phyloP scores from a whole-genome alignment of 352 stramenopile genomes.

The Phytophthora constricta region DNA sequence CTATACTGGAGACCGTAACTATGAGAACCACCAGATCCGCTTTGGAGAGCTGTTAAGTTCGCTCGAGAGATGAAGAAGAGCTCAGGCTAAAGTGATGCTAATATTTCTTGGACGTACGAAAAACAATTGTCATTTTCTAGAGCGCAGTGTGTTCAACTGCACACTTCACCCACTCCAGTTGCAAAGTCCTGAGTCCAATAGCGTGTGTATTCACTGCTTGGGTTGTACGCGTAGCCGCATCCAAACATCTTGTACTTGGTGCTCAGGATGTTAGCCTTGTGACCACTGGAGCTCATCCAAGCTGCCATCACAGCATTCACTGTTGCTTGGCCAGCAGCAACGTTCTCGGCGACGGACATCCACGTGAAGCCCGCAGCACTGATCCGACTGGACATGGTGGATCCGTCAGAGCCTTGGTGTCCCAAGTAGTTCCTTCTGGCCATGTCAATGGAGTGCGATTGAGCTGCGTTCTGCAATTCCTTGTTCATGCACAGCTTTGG shows the following conservation, averaged over 20 bases:
- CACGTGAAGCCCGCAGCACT: constrained; percentile 44
- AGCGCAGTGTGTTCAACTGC: constrained; percentile 16
- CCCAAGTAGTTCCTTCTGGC: constrained; percentile 49
- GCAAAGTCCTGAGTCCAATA: constrained; percentile 70
- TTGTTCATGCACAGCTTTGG: constrained; percentile 51
- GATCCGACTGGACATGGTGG: constrained; percentile 47
- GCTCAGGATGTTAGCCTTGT: constrained; percentile 55
- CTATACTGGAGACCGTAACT: too few species aligned
- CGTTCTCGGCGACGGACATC: constrained; percentile 53
- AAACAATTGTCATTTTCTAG: too few species aligned
- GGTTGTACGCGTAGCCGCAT: constrained; percentile 38
- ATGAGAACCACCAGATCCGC: too few species aligned
- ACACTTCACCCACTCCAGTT: constrained; percentile 26
- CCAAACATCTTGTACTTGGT: constrained; percentile 37
- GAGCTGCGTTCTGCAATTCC: constrained; percentile 37
- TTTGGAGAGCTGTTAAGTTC: too few species aligned
- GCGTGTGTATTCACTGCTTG: constrained; percentile 45
- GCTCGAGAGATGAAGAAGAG: too few species aligned
- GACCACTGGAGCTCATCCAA: constrained; percentile 60
- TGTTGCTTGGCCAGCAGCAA: constrained; percentile 50
- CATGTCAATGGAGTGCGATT: constrained; percentile 52
- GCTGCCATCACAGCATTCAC: constrained; percentile 47
- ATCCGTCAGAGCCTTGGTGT: constrained; percentile 54
- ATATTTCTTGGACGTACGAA: too few species aligned
- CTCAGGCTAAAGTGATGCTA: too few species aligned